Evolutionary conservation across 441 rosid genomes (phyloP).

Genomic region (Capsella rubella): DNA sequence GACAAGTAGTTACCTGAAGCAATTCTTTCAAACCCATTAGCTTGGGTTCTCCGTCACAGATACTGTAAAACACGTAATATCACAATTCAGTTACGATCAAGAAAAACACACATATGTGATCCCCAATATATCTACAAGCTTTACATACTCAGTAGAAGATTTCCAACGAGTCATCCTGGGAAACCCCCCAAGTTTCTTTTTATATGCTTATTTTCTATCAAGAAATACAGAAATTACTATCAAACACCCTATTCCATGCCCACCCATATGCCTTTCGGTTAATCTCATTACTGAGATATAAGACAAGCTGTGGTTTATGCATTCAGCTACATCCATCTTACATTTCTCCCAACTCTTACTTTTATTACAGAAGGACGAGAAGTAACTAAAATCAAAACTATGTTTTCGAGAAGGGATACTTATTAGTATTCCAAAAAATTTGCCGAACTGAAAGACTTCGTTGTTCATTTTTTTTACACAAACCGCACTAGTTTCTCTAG

Average conservation of each 20-base stretch:
- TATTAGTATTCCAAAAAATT: neutral
- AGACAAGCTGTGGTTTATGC: neutral
- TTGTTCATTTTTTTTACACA: neutral
- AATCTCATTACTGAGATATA: neutral
- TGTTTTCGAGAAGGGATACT: neutral
- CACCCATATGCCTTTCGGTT: neutral
- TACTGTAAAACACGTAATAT: slow-evolving; percentile 53
- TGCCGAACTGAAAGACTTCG: neutral
- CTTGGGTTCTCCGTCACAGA: slow-evolving; percentile 88
- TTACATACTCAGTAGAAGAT: slow-evolving; percentile 1
- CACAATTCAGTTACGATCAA: slow-evolving; percentile 27
- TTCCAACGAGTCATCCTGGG: neutral
- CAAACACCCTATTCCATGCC: slow-evolving; percentile 1
- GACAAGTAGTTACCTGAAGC: slow-evolving; percentile 72
- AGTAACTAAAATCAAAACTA: slow-evolving; percentile 1
- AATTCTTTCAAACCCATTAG: slow-evolving; percentile 88
- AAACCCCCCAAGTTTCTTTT: slow-evolving; percentile 7
- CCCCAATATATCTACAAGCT: slow-evolving; percentile 6
- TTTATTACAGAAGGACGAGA: slow-evolving; percentile 10
- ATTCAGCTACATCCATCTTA: slow-evolving; percentile 2
- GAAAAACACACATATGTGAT: slow-evolving; percentile 13
- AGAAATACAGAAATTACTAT: slow-evolving; percentile 7
- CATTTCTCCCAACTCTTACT: slow-evolving; percentile 9
- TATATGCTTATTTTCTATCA: neutral
- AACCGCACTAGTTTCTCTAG: slow-evolving; percentile 19